A percentile compares a stretch with the other conserved stretches of the same genome.
phyloP scores from a whole-genome alignment of 495 filamentous ascomycete genomes.

The Aspergillus affinis region DNA sequence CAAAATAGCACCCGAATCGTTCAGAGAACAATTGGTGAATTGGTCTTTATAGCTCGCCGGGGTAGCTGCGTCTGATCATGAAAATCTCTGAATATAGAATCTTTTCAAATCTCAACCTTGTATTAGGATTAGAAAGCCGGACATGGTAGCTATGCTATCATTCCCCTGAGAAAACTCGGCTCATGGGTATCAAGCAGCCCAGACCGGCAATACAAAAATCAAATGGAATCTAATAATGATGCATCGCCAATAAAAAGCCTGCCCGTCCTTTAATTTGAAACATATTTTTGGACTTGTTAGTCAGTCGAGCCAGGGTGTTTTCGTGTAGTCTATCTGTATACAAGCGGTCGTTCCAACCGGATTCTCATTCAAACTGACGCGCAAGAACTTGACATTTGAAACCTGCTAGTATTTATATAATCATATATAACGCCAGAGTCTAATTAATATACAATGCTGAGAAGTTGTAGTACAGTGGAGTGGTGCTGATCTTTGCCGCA shows the following conservation, averaged over 20 bases:
- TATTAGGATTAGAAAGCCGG: not conserved
- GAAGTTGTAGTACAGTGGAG: not conserved
- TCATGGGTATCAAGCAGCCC: not conserved
- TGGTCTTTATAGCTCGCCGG: not conserved
- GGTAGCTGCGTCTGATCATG: not conserved
- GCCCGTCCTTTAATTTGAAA: too few relatives aligned
- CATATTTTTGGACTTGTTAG: too few relatives aligned
- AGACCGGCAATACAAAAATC: not conserved
- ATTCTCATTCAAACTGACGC: too few relatives aligned
- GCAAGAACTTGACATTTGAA: not conserved
- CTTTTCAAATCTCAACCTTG: not conserved
- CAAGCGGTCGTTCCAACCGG: too few relatives aligned
- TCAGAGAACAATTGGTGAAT: constrained; percentile 6
- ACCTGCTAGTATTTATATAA: not conserved
- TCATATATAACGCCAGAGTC: not conserved
- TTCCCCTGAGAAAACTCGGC: not conserved
- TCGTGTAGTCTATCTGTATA: too few relatives aligned
- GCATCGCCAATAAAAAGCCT: too few relatives aligned
- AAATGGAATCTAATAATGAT: not conserved
- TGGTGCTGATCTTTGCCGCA: not conserved
- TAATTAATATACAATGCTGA: not conserved
- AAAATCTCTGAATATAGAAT: not conserved
- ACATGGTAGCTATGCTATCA: not conserved
- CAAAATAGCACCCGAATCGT: constrained; percentile 1
- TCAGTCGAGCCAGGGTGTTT: too few relatives aligned